Base-by-base conservation (phyloP, 768 basidiomycete species). In the Tylopilus rubrobrunneus region DNA sequence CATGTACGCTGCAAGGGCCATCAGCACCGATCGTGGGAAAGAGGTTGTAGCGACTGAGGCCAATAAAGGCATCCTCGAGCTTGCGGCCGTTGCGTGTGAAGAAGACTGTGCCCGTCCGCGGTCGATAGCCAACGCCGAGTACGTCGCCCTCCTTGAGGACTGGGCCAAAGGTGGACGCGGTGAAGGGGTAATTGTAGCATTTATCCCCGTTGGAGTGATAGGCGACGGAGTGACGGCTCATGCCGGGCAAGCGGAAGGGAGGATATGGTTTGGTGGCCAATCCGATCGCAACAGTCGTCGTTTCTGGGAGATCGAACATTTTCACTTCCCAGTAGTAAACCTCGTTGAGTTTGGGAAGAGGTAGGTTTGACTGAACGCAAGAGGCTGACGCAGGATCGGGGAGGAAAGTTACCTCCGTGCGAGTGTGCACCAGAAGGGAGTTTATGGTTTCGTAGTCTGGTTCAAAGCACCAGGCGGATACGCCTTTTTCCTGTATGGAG, bases 251-350 rank as follows among this genome's bases (percentile, higher is more conserved):
- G 44, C 95, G 83, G 78, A 98, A 98, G 10, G 87, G 82, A 9
- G 97, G 97, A 67, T 92, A 98, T 9, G 97, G 97, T 70, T 97
- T 98, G 3, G 97, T 99, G 17, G 96, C 94, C 36, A 99, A 70
- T 34, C 97, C 97, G 46, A 98, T 83, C 33, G 92, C 85, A n/a
- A 97, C 87, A 43, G 80, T 89, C 9, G 95, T 98, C 3, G 81
- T 76, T 56, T 82, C 77, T 12, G 95, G 93, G 51, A 97, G 87
- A 73, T 99, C 97, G 67, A 94, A 98, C 89, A 98, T 91, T 75
- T 99, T 99, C 57, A 93, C 89, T 69, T 99, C 97, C 91, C 92
- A 99, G 69, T 99, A 99, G 69, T 99, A 99, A 12, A 98, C 94
- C 69, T 98, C 97, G 73, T 99, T 99, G 47, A 98, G 78, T 67